Conservation (phyloP, 2,329 filamentous ascomycete species). For the Penicillium aurantiogriseum region DNA sequence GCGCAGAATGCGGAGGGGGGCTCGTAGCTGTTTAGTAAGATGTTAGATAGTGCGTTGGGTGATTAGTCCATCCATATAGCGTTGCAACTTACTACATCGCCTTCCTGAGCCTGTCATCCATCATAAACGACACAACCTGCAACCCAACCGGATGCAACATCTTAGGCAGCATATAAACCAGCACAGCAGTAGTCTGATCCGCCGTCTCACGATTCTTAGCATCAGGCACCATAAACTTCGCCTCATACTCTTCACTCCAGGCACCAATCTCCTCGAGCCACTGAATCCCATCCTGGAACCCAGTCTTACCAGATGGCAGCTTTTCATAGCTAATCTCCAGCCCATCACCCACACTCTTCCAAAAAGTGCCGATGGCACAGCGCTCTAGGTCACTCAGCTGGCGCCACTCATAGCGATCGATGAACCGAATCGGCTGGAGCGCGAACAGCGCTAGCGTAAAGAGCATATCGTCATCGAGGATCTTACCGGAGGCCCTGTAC, state of each 20-base stretch:
- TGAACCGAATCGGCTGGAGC: conserved; percentile 63
- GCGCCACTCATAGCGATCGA: conserved; percentile 69
- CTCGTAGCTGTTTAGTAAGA: conserved; percentile 34
- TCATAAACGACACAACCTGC: conserved; percentile 57
- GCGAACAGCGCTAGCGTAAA: conserved; percentile 67
- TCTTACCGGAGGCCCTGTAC: conserved; percentile 59
- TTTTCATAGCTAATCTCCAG: conserved; percentile 60
- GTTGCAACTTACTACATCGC: conserved; percentile 60
- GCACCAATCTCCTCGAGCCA: conserved; percentile 52
- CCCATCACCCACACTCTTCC: conserved; percentile 68
- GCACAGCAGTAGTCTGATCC: conserved; percentile 58
- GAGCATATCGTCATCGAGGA: conserved; percentile 62
- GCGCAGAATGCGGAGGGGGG: conserved; percentile 36
- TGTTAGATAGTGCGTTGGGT: background rate
- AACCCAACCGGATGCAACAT: conserved; percentile 48
- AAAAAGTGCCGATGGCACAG: conserved; percentile 66
- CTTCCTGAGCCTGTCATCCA: conserved; percentile 63
- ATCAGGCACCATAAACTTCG: conserved; percentile 56
- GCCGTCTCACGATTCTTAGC: conserved; percentile 54
- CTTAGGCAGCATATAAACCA: conserved; percentile 57
- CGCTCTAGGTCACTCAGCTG: conserved; percentile 63
- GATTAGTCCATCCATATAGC: background rate
- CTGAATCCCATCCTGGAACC: conserved; percentile 52
- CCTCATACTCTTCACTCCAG: conserved; percentile 61
- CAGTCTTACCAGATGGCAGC: conserved; percentile 43